Conservation (phyloP, 78 protist species). For the Creolimax fragrantissima region DNA sequence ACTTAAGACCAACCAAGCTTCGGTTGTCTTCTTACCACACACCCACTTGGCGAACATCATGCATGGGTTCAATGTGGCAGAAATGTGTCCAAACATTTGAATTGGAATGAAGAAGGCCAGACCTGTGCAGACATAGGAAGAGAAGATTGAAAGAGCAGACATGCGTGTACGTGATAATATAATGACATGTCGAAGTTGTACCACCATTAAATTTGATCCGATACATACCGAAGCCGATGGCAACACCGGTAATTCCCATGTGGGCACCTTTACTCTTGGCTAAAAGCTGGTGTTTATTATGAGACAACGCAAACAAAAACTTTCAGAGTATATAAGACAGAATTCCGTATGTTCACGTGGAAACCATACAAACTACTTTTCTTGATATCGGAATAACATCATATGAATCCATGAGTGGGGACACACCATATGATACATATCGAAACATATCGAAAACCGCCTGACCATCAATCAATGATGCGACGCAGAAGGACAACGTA, state of each 20-base stretch:
- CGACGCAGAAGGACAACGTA: not conserved
- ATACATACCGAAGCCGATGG: slow-evolving; percentile 3
- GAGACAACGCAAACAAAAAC: not conserved
- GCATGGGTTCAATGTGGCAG: slow-evolving; percentile 9
- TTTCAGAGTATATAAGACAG: not conserved
- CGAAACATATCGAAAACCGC: not conserved
- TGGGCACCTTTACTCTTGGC: not conserved
- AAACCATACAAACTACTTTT: no score
- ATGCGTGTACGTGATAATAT: no score
- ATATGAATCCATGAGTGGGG: no score
- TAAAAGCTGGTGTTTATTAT: slow-evolving; percentile 5
- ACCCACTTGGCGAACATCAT: slow-evolving; percentile 10
- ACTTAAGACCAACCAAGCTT: not conserved
- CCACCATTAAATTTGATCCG: no score
- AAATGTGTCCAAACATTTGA: slow-evolving; percentile 5
- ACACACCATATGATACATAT: no score
- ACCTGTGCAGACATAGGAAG: no score
- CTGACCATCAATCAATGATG: not conserved
- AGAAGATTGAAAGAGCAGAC: no score
- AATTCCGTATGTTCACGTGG: no score
- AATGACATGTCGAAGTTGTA: no score
- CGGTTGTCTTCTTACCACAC: slow-evolving; percentile 11
- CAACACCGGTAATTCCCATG: slow-evolving; percentile 13
- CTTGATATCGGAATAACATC: no score
- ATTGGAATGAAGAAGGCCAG: slow-evolving; percentile 2